Conservation (phyloP, 352 stramenopile genomes). For the Pythium myriotylum region DNA sequence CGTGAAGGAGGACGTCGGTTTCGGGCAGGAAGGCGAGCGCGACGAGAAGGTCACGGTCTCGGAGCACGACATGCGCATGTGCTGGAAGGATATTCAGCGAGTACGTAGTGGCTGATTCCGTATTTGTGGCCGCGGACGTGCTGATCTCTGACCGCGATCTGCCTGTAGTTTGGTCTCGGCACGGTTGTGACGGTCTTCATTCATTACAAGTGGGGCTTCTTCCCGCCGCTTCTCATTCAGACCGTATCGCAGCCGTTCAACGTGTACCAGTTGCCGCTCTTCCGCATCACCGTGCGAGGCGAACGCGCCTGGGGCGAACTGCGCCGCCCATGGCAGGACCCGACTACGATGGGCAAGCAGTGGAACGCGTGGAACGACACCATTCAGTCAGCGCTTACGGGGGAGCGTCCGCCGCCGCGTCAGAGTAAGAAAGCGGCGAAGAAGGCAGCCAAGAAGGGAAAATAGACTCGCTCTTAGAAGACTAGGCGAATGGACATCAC, state of each 20-base stretch:
- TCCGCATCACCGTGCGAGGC: slow-evolving; percentile 62
- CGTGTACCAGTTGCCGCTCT: slow-evolving; percentile 63
- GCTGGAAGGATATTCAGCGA: slow-evolving; percentile 71
- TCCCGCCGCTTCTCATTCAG: slow-evolving; percentile 82
- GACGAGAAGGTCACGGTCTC: slow-evolving; percentile 83
- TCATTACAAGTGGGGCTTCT: slow-evolving; percentile 83
- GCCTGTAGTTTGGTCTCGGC: slow-evolving; percentile 58
- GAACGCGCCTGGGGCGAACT: slow-evolving; percentile 78
- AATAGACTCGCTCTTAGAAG: slow-evolving; percentile 27
- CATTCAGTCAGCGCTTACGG: slow-evolving; percentile 64
- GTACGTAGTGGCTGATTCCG: slow-evolving; percentile 30
- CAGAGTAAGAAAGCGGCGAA: slow-evolving; percentile 73
- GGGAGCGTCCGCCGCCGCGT: slow-evolving; percentile 43
- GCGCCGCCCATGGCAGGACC: slow-evolving; percentile 71
- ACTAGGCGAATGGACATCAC: slow-evolving; percentile 26
- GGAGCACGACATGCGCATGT: slow-evolving; percentile 80
- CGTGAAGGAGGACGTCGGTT: slow-evolving; percentile 80
- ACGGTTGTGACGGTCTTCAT: slow-evolving; percentile 67
- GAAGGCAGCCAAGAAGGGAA: slow-evolving; percentile 65
- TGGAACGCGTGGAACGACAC: slow-evolving; percentile 83
- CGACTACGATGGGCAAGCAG: slow-evolving; percentile 63
- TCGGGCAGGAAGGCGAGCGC: slow-evolving; percentile 69
- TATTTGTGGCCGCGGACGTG: not conserved
- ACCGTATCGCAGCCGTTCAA: slow-evolving; percentile 80
- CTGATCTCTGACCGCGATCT: not conserved